Evolutionary conservation across 2,329 filamentous ascomycete genomes (phyloP).

Genomic region (Penicillium sp.): DNA sequence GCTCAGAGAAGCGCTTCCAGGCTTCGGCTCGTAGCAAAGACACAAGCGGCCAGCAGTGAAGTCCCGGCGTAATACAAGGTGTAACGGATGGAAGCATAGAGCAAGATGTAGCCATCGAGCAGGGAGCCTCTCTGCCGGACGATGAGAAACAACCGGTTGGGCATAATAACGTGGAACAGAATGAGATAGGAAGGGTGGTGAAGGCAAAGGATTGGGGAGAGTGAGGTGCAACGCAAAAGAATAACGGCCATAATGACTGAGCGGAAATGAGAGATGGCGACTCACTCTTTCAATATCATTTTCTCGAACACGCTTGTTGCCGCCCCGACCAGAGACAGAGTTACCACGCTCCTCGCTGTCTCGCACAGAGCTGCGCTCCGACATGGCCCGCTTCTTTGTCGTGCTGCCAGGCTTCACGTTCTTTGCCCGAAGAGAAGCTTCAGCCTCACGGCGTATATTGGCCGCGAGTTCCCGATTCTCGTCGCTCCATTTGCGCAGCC

Average conservation of each 20-base stretch:
- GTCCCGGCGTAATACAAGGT: too few relatives aligned
- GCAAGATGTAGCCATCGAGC: too few relatives aligned
- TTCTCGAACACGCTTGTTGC: constrained; percentile 46
- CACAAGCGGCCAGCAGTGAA: too few relatives aligned
- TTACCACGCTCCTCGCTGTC: constrained; percentile 48
- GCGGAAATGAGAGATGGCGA: not conserved
- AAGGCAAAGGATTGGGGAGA: not conserved
- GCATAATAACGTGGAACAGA: not conserved
- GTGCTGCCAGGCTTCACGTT: constrained; percentile 29
- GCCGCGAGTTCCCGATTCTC: constrained; percentile 88
- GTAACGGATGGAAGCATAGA: too few relatives aligned
- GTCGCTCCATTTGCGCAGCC: constrained; percentile 88
- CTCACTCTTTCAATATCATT: constrained; percentile 51
- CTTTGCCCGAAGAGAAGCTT: constrained; percentile 35
- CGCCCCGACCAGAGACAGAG: constrained; percentile 44
- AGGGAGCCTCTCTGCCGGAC: too few relatives aligned
- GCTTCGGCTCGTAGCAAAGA: too few relatives aligned
- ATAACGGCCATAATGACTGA: not conserved
- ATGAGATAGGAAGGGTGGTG: not conserved
- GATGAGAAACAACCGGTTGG: too few relatives aligned
- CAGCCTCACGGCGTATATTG: constrained; percentile 46
- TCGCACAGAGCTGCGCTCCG: constrained; percentile 44
- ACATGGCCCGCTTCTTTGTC: constrained; percentile 42
- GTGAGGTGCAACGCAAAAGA: not conserved
- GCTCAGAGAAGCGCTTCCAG: too few relatives aligned